Base-by-base conservation (phyloP, 192 early-diverging fungal species). In the Coemansia reversa region DNA sequence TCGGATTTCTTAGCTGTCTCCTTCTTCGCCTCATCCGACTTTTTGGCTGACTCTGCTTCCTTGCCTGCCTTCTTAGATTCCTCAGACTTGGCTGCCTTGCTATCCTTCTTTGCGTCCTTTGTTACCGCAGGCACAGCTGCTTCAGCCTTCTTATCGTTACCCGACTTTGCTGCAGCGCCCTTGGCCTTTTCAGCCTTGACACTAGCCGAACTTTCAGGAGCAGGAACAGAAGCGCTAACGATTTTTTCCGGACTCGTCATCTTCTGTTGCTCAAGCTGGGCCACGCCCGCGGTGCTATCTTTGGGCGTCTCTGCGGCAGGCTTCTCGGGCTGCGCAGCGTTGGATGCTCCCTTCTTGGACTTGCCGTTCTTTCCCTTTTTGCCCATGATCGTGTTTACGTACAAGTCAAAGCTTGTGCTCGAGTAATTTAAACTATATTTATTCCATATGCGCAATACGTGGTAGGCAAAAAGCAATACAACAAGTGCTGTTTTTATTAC, bases 321-420 rank as follows among this genome's bases (percentile, higher is more conserved):
- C 59, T 62, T 68, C 28, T 51, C 32, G 12, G 63, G 51, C 20
- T 52, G 60, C 14, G 52, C 39, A 9, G 53, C 19, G 20, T 53
- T n/a, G 42, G 53, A 23, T n/a, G 45, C 33, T 50, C 45, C 56
- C 70, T 72, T 72, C 59, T 65, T 72, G 19, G 50, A 14, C 63
- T 75, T 75, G 28, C 58, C 58, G 48, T 57, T 60, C 59, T 75
- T 75, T 53, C 49, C 52, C 45, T 75, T 75, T 51, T 67, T 75
- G 25, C 22, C 72, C 72, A 75, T 74, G 20, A 19, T 60, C 63
- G 39, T 45, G 39, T 45, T 45, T 45, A 45, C 14, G 39, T 14
- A 12, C 9, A 45, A 14, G 14, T 45, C 39, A 16, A 45, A 14
- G 14, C 39, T 45, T 16, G 9, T 14, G 14, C 39, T 45, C 14